phyloP scores from a whole-genome alignment of 768 basidiomycete genomes.

The Pulveroboletus frians region DNA sequence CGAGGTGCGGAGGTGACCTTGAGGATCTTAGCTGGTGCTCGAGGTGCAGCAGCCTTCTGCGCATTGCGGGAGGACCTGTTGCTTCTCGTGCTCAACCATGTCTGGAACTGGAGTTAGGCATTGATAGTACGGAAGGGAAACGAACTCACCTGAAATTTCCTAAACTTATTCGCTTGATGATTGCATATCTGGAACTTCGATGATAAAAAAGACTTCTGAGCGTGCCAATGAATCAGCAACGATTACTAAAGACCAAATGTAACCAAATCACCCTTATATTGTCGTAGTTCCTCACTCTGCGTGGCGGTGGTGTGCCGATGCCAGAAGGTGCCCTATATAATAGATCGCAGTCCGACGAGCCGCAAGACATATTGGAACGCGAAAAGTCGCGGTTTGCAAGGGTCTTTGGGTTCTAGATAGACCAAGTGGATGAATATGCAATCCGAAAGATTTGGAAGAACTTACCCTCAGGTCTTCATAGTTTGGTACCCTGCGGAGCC shows the following conservation, averaged over 20 bases:
- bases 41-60: not conserved
- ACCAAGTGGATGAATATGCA: not conserved
- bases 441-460: not conserved
- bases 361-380: not conserved
- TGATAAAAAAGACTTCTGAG: constrained; percentile 6
- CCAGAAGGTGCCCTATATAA: not conserved
- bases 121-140: not conserved
- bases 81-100: not conserved
- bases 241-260: not conserved
- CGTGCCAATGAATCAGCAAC: not conserved
- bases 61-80: not conserved
- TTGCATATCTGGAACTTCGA: not conserved
- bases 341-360: not conserved
- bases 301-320: not conserved
- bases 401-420: not conserved
- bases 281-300: not conserved
- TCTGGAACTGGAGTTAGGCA: not conserved
- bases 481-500: constrained; percentile 16
- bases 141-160: constrained; percentile 2
- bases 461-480: constrained; percentile 19
- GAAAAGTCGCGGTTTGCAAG: not conserved
- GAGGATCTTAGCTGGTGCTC: not conserved
- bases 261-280: not conserved
- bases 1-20: not conserved
- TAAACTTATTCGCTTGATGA: not conserved